Conservation (phyloP, 78 protist species). For the Dictyostelium purpureum region DNA sequence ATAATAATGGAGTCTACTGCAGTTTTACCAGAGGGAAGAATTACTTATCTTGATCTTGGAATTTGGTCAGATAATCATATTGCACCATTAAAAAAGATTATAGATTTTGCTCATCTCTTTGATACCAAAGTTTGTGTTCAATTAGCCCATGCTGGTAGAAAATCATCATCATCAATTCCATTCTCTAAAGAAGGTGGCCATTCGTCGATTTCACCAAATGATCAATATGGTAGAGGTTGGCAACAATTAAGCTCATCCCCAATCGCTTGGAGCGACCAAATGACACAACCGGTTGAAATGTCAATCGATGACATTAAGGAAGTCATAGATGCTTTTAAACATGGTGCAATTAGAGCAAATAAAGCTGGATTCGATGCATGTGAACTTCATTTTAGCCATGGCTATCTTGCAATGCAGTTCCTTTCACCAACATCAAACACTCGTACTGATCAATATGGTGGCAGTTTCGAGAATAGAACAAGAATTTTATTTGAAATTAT, state of each 20-base stretch:
- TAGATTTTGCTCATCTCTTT: conserved; percentile 3
- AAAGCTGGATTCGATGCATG: conserved; percentile 84
- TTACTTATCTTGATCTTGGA: conserved; percentile 21
- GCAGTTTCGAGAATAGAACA: conserved; percentile 84
- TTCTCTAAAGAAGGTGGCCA: neutral
- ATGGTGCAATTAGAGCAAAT: conserved; percentile 62
- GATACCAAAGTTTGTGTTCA: conserved; percentile 22
- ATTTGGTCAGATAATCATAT: conserved; percentile 34
- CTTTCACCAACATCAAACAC: conserved; percentile 77
- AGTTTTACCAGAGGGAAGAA: conserved; percentile 31
- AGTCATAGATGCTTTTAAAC: conserved; percentile 44
- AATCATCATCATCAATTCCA: conserved; percentile 3
- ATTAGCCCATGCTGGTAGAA: conserved; percentile 68
- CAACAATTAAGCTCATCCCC: neutral
- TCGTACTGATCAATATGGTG: conserved; percentile 94
- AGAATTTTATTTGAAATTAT: conserved; percentile 73
- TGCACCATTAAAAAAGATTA: conserved; percentile 14
- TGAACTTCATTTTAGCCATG: conserved; percentile 90
- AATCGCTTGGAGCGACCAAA: neutral
- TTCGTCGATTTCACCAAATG: neutral
- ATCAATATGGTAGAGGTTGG: neutral
- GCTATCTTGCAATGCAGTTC: conserved; percentile 83
- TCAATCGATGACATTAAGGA: conserved; percentile 56
- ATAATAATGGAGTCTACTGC: conserved; percentile 43
- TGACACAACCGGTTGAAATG: conserved; percentile 57